A percentile compares a stretch with the other conserved stretches of the same genome.
Evolutionary conservation across 768 basidiomycete species (phyloP).

Genomic region (Mycena alexandri): DNA sequence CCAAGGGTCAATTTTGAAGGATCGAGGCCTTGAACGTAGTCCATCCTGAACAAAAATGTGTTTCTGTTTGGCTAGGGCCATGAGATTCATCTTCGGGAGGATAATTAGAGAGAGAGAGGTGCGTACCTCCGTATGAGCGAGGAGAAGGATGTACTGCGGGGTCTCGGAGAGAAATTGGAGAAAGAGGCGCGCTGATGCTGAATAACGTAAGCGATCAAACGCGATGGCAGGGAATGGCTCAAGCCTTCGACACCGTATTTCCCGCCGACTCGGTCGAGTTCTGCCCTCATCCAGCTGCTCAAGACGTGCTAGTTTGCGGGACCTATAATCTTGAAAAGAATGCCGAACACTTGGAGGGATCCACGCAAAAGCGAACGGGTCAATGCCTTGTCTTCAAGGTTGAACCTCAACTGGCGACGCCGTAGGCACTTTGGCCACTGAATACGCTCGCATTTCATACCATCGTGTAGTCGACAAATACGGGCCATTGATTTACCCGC

Average conservation of each 20-base stretch:
- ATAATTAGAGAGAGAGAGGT: too few species aligned
- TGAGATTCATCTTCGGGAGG: too few species aligned
- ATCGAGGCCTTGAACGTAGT: constrained; percentile 80
- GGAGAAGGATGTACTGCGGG: constrained; percentile 10
- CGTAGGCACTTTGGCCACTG: constrained; percentile 32
- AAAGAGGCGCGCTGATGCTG: background rate
- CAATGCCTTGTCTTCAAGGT: constrained; percentile 79
- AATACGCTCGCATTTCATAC: constrained; percentile 11
- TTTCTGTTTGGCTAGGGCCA: too few species aligned
- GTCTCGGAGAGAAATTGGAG: background rate
- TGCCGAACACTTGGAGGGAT: constrained; percentile 24
- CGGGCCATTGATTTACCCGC: constrained; percentile 84
- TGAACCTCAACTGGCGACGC: constrained; percentile 36
- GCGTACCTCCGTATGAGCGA: too few species aligned
- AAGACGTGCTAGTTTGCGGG: constrained; percentile 85
- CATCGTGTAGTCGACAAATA: constrained; percentile 61
- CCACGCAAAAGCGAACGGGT: constrained; percentile 66
- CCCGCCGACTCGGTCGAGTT: constrained; percentile 95
- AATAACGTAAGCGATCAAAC: too few species aligned
- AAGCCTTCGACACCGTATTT: constrained; percentile 69
- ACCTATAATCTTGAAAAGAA: constrained; percentile 85
- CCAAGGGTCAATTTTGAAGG: constrained; percentile 75
- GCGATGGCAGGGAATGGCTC: constrained; percentile 1
- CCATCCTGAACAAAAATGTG: constrained; percentile 57
- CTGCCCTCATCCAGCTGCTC: constrained; percentile 74